These are phyloP conservation scores for Cubamyces lactineus DNA, from an alignment of 768 basidiomycete species.

Conservation along the genomic window DNA sequence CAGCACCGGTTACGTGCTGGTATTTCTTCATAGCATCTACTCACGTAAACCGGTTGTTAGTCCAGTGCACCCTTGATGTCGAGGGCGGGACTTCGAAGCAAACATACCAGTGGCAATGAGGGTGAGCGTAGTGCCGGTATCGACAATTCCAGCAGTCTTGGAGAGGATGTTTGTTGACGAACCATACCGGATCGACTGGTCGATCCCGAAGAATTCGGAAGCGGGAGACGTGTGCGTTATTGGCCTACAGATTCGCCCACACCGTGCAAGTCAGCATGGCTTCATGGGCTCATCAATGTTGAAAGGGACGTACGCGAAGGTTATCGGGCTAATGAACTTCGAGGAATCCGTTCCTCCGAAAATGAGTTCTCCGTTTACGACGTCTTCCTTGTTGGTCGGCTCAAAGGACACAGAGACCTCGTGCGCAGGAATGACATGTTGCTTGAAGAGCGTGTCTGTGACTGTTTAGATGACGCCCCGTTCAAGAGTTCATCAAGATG, in stretches of 20 bases:
- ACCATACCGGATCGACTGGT: slow-evolving; percentile 38
- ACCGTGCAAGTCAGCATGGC: neutral
- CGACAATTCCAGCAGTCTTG: slow-evolving; percentile 30
- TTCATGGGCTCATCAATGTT: neutral
- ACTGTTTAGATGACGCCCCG: slow-evolving; percentile 32
- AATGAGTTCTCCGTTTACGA: slow-evolving; percentile 35
- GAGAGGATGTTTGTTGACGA: slow-evolving; percentile 18
- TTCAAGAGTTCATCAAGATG: neutral
- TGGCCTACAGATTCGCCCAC: slow-evolving; percentile 23
- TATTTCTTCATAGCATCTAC: slow-evolving; percentile 38
- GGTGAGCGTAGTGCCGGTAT: slow-evolving; percentile 33
- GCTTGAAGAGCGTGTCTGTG: slow-evolving; percentile 37
- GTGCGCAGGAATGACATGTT: slow-evolving; percentile 29
- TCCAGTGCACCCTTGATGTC: neutral
- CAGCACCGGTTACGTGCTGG: slow-evolving; percentile 36
- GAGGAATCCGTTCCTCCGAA: slow-evolving; percentile 37
- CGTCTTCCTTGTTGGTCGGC: slow-evolving; percentile 23
- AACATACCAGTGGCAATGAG: slow-evolving; percentile 22
- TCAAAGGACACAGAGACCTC: slow-evolving; percentile 33
- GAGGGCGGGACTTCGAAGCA: no score
- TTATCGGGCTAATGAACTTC: slow-evolving; percentile 33
- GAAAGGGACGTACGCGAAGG: slow-evolving; percentile 27
- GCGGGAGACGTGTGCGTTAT: slow-evolving; percentile 39
- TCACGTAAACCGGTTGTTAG: no score
- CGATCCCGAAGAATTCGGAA: slow-evolving; percentile 39